Conservation (phyloP, 768 basidiomycete species). For the Tremella yokohamensis region DNA sequence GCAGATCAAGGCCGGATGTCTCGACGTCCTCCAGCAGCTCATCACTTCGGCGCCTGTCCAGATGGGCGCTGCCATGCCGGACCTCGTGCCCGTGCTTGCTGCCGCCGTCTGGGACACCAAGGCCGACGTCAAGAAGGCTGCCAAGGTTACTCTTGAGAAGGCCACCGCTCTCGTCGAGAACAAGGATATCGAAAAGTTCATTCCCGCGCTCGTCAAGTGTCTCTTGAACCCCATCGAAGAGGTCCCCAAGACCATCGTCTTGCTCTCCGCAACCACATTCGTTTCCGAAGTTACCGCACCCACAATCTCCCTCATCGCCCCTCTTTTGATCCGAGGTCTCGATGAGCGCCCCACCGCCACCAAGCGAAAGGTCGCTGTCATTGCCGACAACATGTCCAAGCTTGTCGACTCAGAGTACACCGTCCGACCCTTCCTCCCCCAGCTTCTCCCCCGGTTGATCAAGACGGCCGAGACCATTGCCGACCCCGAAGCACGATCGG, state of each 20-base stretch:
- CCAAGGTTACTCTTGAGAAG: conserved; percentile 89
- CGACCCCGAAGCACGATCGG: conserved; percentile 95
- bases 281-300: conserved; percentile 98
- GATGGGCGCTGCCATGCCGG: conserved; percentile 83
- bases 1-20: conserved; percentile 89
- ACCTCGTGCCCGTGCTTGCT: conserved; percentile 87
- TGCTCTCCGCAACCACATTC: conserved; percentile 98
- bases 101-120: conserved; percentile 99
- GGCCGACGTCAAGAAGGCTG: conserved; percentile 97
- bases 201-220: conserved; percentile 95
- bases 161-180: conserved; percentile 91
- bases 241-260: conserved; percentile 87
- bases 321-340: conserved; percentile 88
- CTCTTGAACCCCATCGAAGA: conserved; percentile 99
- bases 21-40: conserved; percentile 79
- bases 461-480: conserved; percentile 92
- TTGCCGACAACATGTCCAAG: conserved; percentile 97
- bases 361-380: conserved; percentile 97
- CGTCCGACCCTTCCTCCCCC: conserved; percentile 94
- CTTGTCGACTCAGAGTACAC: conserved; percentile 91
- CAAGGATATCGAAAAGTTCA: conserved; percentile 82
- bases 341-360: conserved; percentile 90
- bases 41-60: conserved; percentile 76
- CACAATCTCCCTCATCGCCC: conserved; percentile 96
- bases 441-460: conserved; percentile 88